phyloP scores from a whole-genome alignment of 1,139 yeast genomes.

The Suhomyces anneliseae region DNA sequence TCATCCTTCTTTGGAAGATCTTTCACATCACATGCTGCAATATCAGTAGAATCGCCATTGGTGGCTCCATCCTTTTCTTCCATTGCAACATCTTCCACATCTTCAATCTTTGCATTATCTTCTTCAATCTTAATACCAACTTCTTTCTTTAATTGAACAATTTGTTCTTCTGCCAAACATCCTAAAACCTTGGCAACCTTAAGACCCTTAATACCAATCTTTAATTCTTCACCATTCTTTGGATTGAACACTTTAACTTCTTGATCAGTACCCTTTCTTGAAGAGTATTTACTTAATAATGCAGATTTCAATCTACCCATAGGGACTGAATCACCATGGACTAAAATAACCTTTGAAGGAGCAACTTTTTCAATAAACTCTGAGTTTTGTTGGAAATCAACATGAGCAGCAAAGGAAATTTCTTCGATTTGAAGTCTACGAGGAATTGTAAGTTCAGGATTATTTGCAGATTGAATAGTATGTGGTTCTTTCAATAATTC shows the following conservation, averaged over 20 bases:
- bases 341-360: conserved; percentile 81
- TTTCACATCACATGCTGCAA: too few species aligned
- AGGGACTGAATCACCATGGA: conserved; percentile 97
- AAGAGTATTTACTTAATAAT: conserved; percentile 77
- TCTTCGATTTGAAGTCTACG: conserved; percentile 90
- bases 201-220: conserved; percentile 75
- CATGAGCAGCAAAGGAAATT: conserved; percentile 98
- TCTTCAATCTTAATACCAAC: conserved; percentile 24
- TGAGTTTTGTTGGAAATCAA: conserved; percentile 90
- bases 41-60: neutral
- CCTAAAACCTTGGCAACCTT: conserved; percentile 89
- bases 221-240: conserved; percentile 80
- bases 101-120: conserved; percentile 19
- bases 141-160: conserved; percentile 32
- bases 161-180: conserved; percentile 58
- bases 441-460: conserved; percentile 83
- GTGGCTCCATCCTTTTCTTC: conserved; percentile 18
- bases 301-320: conserved; percentile 98
- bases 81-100: conserved; percentile 15
- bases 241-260: conserved; percentile 96
- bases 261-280: conserved; percentile 78
- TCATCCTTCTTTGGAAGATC: conserved; percentile 2
- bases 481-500: conserved; percentile 83
- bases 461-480: conserved; percentile 75
- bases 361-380: conserved; percentile 86